Percentiles rank a stretch among this genome's conserved stretches.
Evolutionary conservation across 2,329 filamentous ascomycete species (phyloP).

Genomic region (Herpomyces periplanetae): DNA sequence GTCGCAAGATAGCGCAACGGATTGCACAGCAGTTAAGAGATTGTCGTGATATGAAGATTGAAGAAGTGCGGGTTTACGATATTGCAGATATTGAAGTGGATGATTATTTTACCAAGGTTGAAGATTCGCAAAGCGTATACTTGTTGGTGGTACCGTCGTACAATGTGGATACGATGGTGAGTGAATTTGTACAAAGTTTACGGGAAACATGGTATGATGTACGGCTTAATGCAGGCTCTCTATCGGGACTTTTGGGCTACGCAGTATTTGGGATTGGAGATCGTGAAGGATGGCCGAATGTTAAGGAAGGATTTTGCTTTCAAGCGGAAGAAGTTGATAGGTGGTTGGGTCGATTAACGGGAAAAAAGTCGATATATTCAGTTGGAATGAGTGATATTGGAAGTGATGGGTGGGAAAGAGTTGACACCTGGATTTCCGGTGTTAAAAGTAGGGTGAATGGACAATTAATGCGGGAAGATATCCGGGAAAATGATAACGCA

Average conservation of each 20-base stretch:
- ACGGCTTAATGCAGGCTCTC: slow-evolving; percentile 54
- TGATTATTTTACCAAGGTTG: too few relatives aligned
- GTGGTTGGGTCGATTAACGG: slow-evolving; percentile 88
- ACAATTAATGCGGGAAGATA: slow-evolving; percentile 19
- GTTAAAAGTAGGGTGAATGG: slow-evolving; percentile 25
- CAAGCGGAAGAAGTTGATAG: slow-evolving; percentile 64
- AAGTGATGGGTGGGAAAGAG: slow-evolving; percentile 20
- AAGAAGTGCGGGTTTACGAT: too few relatives aligned
- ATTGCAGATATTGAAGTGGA: too few relatives aligned
- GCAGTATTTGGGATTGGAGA: slow-evolving; percentile 83
- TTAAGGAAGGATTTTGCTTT: slow-evolving; percentile 63
- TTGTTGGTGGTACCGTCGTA: slow-evolving; percentile 56
- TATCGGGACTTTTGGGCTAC: slow-evolving; percentile 40
- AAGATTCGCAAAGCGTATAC: too few relatives aligned
- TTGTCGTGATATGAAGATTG: too few relatives aligned
- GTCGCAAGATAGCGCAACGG: too few relatives aligned
- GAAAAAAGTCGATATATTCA: slow-evolving; percentile 47
- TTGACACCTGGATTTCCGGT: slow-evolving; percentile 40
- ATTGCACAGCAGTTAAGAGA: too few relatives aligned
- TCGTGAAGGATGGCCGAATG: slow-evolving; percentile 57
- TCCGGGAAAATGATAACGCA: slow-evolving; percentile 40
- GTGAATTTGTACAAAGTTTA: slow-evolving; percentile 50
- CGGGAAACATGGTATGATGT: slow-evolving; percentile 87
- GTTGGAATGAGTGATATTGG: slow-evolving; percentile 61
- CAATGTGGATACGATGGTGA: slow-evolving; percentile 70